Evolutionary conservation across 495 filamentous ascomycete genomes (phyloP), one percentile per base, ranked within the genome.

Genomic region (Chaetomium cochliodes): DNA sequence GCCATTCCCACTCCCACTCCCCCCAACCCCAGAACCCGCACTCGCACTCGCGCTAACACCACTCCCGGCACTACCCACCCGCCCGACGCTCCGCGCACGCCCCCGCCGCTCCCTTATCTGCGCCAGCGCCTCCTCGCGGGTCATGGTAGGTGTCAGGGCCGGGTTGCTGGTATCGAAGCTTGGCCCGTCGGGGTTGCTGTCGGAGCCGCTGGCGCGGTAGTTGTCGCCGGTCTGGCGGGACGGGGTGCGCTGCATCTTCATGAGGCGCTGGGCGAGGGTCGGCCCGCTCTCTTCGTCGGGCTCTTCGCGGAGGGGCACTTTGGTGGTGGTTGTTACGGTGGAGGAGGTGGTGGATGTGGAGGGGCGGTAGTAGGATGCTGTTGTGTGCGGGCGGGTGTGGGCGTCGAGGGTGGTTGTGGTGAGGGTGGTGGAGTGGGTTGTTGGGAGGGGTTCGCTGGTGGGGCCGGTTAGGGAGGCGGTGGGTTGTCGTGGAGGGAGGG

Each of bases 81-180:
- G 22, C 28, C 64, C 70, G 0, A 70, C 68, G 22, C 72, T 74
- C 46, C 68, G 59, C 23, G 72, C 82, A 20, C 84, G 73, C 3
- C 79, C 84, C 37, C 84, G 71, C 0, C 84, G 76, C 66, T 83
- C 81, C 49, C 79, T 72, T 57, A 86, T 86, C 76, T 81, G 77
- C 22, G 79, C 82, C 5, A 86, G 74, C n/a, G 82, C 82, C 71
- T 86, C 73, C 72, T 86, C 84, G 57, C 84, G 75, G 37, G 81
- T 80, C 81, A 86, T 83, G 44, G 82, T 85, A 9, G 82, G 83
- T 51, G 77, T 80, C 44, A 84, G 63, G 11, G 78, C 78, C 20
- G 80, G 78, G 73, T 82, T 82, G 63, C 70, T 81, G 22, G 74
- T 68, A 71, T 81, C 79, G 60, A 82, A 82, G 39, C 66, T 72